Evolutionary conservation across 495 filamentous ascomycete genomes (phyloP).

Genomic region (Friedmanniomyces endolithicus): DNA sequence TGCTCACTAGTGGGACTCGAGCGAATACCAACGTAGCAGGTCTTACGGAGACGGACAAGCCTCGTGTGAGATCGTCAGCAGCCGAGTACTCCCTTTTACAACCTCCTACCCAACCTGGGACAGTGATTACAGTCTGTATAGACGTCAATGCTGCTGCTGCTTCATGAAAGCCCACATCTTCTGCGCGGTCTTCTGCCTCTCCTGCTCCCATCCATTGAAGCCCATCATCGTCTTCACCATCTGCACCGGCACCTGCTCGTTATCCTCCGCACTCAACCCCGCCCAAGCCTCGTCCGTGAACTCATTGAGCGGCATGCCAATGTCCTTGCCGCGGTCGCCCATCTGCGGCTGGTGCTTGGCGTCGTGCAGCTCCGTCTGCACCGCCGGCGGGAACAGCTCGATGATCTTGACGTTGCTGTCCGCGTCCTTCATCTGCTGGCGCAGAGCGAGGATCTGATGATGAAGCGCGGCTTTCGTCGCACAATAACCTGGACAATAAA

Average conservation of each 20-base stretch:
- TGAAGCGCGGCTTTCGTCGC: constrained; percentile 48
- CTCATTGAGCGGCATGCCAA: constrained; percentile 50
- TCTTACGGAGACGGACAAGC: too few relatives aligned
- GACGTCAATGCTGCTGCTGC: constrained; percentile 2
- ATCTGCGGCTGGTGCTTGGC: constrained; percentile 29
- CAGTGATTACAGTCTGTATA: too few relatives aligned
- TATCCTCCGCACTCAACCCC: constrained; percentile 35
- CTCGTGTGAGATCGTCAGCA: too few relatives aligned
- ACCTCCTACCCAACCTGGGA: too few relatives aligned
- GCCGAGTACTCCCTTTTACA: too few relatives aligned
- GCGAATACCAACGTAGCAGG: too few relatives aligned
- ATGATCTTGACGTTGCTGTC: constrained; percentile 40
- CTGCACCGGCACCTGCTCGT: constrained; percentile 46
- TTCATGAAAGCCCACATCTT: constrained; percentile 47
- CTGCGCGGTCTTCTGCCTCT: constrained; percentile 36
- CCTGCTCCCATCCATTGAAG: constrained; percentile 20
- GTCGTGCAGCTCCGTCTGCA: constrained; percentile 52
- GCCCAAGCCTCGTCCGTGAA: constrained; percentile 47
- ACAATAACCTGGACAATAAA: constrained; percentile 42
- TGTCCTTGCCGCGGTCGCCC: constrained; percentile 29
- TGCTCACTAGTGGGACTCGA: too few relatives aligned
- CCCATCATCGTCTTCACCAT: constrained; percentile 32
- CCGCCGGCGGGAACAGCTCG: constrained; percentile 54
- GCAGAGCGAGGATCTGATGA: constrained; percentile 43
- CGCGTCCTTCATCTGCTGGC: constrained; percentile 42